Conservation (phyloP, 306 rosid genomes). For the Cucurbita pepo region DNA sequence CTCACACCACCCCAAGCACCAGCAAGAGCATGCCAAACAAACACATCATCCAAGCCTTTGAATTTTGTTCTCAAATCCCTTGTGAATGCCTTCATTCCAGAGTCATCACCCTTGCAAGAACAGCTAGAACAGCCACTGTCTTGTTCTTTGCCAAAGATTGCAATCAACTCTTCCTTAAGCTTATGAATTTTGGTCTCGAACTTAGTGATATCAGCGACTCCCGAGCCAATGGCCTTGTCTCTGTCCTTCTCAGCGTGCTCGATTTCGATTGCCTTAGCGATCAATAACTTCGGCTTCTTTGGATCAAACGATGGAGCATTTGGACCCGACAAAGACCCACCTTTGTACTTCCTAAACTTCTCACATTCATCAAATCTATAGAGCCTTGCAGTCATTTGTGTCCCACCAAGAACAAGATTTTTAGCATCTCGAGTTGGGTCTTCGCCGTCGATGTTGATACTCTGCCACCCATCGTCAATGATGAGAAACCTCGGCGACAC, state of each 20-base stretch:
- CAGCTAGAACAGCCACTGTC: constrained; percentile 14
- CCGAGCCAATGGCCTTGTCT: constrained; percentile 18
- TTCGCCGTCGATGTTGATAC: constrained; percentile 46
- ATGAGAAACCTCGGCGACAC: constrained; percentile 56
- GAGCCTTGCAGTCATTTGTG: constrained; percentile 72
- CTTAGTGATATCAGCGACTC: constrained; percentile 14
- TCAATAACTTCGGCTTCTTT: constrained; percentile 29
- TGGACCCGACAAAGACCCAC: constrained; percentile 38
- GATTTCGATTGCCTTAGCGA: constrained; percentile 40
- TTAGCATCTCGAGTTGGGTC: constrained; percentile 38
- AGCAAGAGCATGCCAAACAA: constrained; percentile 76
- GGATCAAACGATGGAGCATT: constrained; percentile 48
- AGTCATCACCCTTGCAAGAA: constrained; percentile 5
- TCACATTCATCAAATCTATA: constrained; percentile 46
- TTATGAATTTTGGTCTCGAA: constrained; percentile 23
- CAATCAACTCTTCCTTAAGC: constrained; percentile 37
- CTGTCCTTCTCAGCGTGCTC: constrained; percentile 33
- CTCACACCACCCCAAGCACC: constrained; percentile 96
- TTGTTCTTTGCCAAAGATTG: constrained; percentile 27
- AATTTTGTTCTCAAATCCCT: constrained; percentile 52
- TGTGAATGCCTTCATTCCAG: constrained; percentile 65
- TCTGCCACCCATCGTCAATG: constrained; percentile 89
- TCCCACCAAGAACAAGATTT: constrained; percentile 53
- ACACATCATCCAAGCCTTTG: constrained; percentile 63
- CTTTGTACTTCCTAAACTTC: constrained; percentile 46